A percentile compares a stretch with the other conserved stretches of the same genome.
Conservation (phyloP, 2,329 filamentous ascomycete genomes). For the Paecilomyces variotii region DNA sequence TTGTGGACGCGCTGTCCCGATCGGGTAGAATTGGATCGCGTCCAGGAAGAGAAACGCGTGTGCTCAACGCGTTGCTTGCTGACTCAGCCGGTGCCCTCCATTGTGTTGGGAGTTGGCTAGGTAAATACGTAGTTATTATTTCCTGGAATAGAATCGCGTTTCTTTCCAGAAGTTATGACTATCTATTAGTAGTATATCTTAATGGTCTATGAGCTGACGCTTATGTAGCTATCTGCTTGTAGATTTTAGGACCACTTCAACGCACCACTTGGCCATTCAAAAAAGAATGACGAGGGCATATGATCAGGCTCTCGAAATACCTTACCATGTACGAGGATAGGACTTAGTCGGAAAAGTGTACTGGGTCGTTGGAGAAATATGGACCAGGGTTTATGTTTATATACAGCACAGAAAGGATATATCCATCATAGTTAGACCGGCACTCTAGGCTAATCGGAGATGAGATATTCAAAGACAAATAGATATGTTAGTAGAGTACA, state of each 20-base stretch:
- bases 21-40: slow-evolving; percentile 29
- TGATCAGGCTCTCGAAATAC: too few relatives aligned
- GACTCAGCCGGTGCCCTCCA: slow-evolving; percentile 8
- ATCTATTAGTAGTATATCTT: too few relatives aligned
- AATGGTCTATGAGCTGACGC: too few relatives aligned
- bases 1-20: slow-evolving; percentile 18
- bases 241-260: too few relatives aligned
- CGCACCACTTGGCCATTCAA: too few relatives aligned
- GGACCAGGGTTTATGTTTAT: not conserved
- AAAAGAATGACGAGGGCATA: too few relatives aligned
- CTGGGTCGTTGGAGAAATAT: not conserved
- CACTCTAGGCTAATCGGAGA: not conserved
- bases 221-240: too few relatives aligned
- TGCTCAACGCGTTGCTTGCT: slow-evolving; percentile 8
- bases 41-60: slow-evolving; percentile 9
- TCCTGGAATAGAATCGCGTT: too few relatives aligned
- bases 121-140: too few relatives aligned
- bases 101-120: too few relatives aligned
- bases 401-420: not conserved
- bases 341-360: not conserved
- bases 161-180: too few relatives aligned
- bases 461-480: slow-evolving; percentile 3
- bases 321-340: not conserved
- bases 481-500: not conserved
- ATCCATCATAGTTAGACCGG: not conserved